Conservation (phyloP, 768 basidiomycete species). For the Phaffia australis region DNA sequence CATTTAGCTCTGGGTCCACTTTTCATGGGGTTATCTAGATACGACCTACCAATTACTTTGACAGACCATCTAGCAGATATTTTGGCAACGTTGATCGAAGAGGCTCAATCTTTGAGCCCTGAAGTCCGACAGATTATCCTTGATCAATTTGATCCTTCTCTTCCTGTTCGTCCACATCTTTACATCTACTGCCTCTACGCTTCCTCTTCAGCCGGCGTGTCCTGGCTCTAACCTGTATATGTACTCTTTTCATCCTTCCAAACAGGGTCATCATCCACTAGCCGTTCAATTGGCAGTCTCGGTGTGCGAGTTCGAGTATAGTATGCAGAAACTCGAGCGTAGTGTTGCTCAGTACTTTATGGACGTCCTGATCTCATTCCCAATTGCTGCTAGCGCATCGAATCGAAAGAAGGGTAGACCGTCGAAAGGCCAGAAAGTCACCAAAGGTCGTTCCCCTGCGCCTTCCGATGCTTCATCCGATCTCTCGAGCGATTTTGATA, state of each 20-base stretch:
- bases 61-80: slow-evolving; percentile 60
- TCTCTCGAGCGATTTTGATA: slow-evolving; percentile 4
- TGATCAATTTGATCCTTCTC: slow-evolving; percentile 52
- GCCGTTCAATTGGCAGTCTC: slow-evolving; percentile 14
- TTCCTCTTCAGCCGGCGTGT: no score
- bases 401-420: neutral
- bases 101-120: slow-evolving; percentile 60
- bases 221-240: neutral
- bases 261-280: slow-evolving; percentile 14
- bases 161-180: slow-evolving; percentile 1
- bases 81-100: slow-evolving; percentile 77
- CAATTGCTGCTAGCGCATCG: slow-evolving; percentile 5
- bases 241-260: no score
- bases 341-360: slow-evolving; percentile 55
- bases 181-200: neutral
- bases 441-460: neutral
- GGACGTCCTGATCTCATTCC: slow-evolving; percentile 59
- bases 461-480: slow-evolving; percentile 6
- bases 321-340: slow-evolving; percentile 22
- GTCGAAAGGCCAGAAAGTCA: neutral
- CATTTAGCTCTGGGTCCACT: neutral
- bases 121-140: slow-evolving; percentile 72
- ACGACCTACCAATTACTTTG: slow-evolving; percentile 23
- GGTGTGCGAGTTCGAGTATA: slow-evolving; percentile 22
- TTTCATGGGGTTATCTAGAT: neutral